Conservation (phyloP, 441 rosid species). For the Biscutella auriculata region DNA sequence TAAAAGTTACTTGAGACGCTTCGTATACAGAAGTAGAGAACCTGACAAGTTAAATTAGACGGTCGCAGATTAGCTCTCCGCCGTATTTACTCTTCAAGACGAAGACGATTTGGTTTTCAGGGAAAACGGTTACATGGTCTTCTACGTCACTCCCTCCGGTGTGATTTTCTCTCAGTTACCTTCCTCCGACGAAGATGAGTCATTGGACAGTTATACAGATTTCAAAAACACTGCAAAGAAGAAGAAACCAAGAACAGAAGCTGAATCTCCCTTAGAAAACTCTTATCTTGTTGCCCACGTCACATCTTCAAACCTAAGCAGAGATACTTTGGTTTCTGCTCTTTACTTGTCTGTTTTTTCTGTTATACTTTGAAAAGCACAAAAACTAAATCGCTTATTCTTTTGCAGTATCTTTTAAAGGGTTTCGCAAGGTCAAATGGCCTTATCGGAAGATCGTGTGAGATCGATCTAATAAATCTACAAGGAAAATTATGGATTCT, state of each 20-base stretch:
- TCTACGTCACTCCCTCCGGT: too few relatives aligned
- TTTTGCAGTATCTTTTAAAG: background rate
- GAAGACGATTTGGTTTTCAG: too few relatives aligned
- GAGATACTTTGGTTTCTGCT: constrained; percentile 1
- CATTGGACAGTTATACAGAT: background rate
- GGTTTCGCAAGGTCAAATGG: constrained; percentile 1
- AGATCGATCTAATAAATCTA: background rate
- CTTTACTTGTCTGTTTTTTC: background rate
- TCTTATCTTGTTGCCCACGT: constrained; percentile 1
- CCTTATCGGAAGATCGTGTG: background rate
- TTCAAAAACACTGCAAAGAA: background rate
- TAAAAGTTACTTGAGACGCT: too few relatives aligned
- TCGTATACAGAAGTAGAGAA: too few relatives aligned
- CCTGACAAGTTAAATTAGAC: too few relatives aligned
- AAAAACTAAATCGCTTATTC: background rate
- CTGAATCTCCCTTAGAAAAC: background rate
- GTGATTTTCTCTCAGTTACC: too few relatives aligned
- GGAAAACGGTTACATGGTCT: background rate
- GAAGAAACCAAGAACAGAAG: background rate
- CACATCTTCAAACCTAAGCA: background rate
- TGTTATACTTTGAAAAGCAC: background rate
- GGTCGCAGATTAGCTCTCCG: too few relatives aligned
- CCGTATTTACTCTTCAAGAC: too few relatives aligned
- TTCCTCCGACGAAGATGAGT: background rate
- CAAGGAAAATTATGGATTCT: background rate